A percentile compares a stretch with the other conserved stretches of the same genome.
Evolutionary conservation across 2,329 filamentous ascomycete species (phyloP).

Genomic region (Neodidymelliopsis sp.): DNA sequence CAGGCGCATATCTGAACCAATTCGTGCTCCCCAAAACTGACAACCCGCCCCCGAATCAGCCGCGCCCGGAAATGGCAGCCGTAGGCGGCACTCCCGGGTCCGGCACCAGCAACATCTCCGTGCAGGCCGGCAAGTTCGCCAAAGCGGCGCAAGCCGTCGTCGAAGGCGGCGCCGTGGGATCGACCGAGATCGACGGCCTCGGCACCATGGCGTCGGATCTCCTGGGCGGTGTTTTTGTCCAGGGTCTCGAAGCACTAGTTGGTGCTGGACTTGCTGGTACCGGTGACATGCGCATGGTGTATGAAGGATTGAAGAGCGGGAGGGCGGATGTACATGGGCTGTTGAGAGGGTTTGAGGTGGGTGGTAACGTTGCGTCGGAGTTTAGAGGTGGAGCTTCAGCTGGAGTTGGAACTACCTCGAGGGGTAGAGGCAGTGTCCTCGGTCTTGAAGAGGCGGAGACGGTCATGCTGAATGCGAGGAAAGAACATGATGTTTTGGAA

Average conservation of each 20-base stretch:
- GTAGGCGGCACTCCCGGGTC: slow-evolving; percentile 45
- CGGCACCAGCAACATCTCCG: slow-evolving; percentile 41
- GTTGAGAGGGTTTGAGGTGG: slow-evolving; percentile 33
- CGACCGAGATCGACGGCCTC: slow-evolving; percentile 44
- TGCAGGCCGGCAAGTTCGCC: slow-evolving; percentile 41
- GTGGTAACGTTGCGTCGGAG: slow-evolving; percentile 19
- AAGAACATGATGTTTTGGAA: slow-evolving; percentile 47
- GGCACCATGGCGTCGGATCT: slow-evolving; percentile 45
- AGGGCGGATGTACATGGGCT: slow-evolving; percentile 35
- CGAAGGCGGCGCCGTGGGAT: slow-evolving; percentile 40
- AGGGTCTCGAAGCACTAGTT: slow-evolving; percentile 46
- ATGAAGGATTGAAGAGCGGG: not conserved
- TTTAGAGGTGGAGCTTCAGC: slow-evolving; percentile 4
- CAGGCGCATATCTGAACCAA: slow-evolving; percentile 45
- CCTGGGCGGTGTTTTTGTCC: slow-evolving; percentile 45
- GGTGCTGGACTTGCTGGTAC: slow-evolving; percentile 36
- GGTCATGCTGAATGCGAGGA: slow-evolving; percentile 44
- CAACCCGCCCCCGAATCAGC: slow-evolving; percentile 41
- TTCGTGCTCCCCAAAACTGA: slow-evolving; percentile 48
- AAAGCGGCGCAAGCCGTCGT: slow-evolving; percentile 46
- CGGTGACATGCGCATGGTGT: not conserved
- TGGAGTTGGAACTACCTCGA: not conserved
- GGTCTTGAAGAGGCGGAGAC: slow-evolving; percentile 47
- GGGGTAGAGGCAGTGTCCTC: slow-evolving; percentile 36
- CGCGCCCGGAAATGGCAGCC: slow-evolving; percentile 45